Base-by-base conservation (phyloP, 805 yeast genomes). In the Wickerhamomyces rabaulensis region DNA sequence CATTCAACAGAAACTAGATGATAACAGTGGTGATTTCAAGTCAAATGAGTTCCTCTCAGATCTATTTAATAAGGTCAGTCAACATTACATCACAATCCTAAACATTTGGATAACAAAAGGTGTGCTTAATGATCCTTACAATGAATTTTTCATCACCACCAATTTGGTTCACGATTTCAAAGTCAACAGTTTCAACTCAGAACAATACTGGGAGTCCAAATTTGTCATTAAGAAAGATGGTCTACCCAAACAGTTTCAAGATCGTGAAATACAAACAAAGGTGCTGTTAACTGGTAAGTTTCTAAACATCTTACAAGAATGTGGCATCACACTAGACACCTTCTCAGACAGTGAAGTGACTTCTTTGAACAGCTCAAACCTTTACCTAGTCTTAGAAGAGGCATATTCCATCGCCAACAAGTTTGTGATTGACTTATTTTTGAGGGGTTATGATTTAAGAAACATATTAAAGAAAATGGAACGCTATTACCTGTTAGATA, bases 281-380 rank as follows among this genome's bases (percentile, higher is more conserved):
- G 74, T 92, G 0, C 67, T 92, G 21, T 69, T 81, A 43, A 87
- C 97, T 0, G 99, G 99, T 2, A 91, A 89, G 64, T 83, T 83
- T 55, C 67, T 90, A 46, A 87, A 88, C 56, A 82, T 92, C 3
- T 71, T 86, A 39, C 74, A 79, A 46, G 80, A 75, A 47, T 81
- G 87, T 56, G 84, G 83, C 0, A 66, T 78, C 3, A 56, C 55
- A 0, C 12, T 57, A 39, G 57, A 56, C 39, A n/a, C 53, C 10
- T 56, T 54, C 21, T 45, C 53, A 3, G 45, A 50, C 23, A 48
- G 35, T n/a, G 31, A 61, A n/a, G 62, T 73, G 20, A 61, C 68
- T 45, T 54, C 61, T 39, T 46, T 69, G 57, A 54, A 61, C 58
- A 54, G 74, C 22, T 58, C 72, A 0, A 75, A 76, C 52, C 65